These are phyloP conservation scores for Fraxinus xanthoxyloides DNA, from an alignment of 305 asterid genomes.

Conservation along the genomic window DNA sequence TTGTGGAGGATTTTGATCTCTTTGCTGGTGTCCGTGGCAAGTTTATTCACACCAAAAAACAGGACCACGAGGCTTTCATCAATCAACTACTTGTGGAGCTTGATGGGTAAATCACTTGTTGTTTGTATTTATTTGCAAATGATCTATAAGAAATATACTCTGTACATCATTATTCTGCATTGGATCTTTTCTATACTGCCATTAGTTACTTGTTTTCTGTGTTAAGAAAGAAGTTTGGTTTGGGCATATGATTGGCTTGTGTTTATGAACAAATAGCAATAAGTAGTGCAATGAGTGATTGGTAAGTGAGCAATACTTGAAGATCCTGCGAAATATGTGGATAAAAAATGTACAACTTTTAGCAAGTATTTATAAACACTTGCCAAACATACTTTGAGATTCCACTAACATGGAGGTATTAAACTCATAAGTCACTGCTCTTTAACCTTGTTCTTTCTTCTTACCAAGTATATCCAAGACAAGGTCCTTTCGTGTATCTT, in stretches of 20 bases:
- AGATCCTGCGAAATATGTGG: neutral
- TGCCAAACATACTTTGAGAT: neutral
- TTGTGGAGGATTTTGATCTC: slow-evolving; percentile 96
- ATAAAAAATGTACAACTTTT: neutral
- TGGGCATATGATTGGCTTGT: neutral
- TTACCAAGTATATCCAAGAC: neutral
- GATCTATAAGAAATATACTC: neutral
- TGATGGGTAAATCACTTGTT: slow-evolving; percentile 64
- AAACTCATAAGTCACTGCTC: neutral
- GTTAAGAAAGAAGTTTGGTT: neutral
- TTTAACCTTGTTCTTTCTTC: neutral
- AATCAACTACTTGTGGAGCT: slow-evolving; percentile 98
- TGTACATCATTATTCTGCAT: neutral
- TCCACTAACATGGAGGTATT: neutral
- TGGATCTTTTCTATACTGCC: slow-evolving; percentile 9
- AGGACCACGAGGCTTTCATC: slow-evolving; percentile 97
- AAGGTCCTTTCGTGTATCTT: neutral
- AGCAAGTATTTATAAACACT: neutral
- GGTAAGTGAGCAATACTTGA: neutral
- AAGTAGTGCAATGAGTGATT: neutral
- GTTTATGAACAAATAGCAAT: neutral
- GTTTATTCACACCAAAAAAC: slow-evolving; percentile 82
- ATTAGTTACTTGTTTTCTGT: slow-evolving; percentile 1
- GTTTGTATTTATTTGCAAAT: slow-evolving; percentile 11
- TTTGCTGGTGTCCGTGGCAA: slow-evolving; percentile 99